Conservation (phyloP, 805 yeast species). For the Tetrapisispora phaffii region DNA sequence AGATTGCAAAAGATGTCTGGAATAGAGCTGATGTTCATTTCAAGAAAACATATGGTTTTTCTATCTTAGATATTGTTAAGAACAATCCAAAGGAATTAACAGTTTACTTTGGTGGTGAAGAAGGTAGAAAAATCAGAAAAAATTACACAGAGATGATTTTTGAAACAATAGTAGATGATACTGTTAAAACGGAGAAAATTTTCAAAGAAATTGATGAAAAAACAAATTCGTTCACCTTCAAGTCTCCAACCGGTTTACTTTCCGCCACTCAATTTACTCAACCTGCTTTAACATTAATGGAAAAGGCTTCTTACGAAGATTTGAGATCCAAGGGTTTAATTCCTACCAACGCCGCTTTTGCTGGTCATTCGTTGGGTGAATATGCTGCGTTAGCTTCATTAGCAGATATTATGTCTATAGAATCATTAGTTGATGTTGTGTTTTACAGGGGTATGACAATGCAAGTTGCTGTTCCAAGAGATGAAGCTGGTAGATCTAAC, state of each 20-base stretch:
- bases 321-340: slow-evolving; percentile 92
- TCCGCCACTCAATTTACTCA: slow-evolving; percentile 99
- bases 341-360: slow-evolving; percentile 87
- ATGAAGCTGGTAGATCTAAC: slow-evolving; percentile 87
- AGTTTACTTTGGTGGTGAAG: slow-evolving; percentile 95
- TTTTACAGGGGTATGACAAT: slow-evolving; percentile 99
- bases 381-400: slow-evolving; percentile 94
- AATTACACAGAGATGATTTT: slow-evolving; percentile 96
- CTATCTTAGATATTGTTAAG: slow-evolving; percentile 88
- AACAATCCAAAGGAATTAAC: slow-evolving; percentile 94
- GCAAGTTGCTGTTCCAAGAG: slow-evolving; percentile 99
- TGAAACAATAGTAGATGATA: slow-evolving; percentile 84
- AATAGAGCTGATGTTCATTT: slow-evolving; percentile 95
- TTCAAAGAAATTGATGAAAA: slow-evolving; percentile 81
- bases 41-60: slow-evolving; percentile 89
- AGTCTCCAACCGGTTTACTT: slow-evolving; percentile 86
- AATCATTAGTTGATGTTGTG: slow-evolving; percentile 91
- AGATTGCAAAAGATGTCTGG: slow-evolving; percentile 93
- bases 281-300: slow-evolving; percentile 98
- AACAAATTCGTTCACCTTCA: slow-evolving; percentile 80
- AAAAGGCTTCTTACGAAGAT: slow-evolving; percentile 97
- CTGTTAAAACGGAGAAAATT: slow-evolving; percentile 81
- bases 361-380: slow-evolving; percentile 99
- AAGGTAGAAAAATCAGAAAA: slow-evolving; percentile 88
- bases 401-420: slow-evolving; percentile 98